Base-by-base conservation (phyloP, 441 rosid genomes). In the Bruguiera hainesii region DNA sequence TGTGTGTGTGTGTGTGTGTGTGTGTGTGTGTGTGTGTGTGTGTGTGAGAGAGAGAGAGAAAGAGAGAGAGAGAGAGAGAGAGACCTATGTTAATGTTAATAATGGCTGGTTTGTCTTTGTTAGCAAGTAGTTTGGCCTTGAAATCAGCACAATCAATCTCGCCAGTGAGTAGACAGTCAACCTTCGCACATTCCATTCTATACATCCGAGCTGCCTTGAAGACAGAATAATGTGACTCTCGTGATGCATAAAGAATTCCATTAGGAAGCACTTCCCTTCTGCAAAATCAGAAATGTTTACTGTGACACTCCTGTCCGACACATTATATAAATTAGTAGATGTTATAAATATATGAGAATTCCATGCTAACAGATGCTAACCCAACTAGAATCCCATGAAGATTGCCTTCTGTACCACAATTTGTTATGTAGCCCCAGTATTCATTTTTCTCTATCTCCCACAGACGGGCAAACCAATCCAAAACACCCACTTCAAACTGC, bases 401-500 rank as follows among this genome's bases (percentile, higher is more conserved):
- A 78, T 93, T 93, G 61, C 98, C 98, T 76, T 93, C 97, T 4
- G 98, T 93, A 46, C 98, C 98, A 69, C 98, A 90, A 57, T 90
- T 93, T 57, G 98, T 93, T 53, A 93, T 93, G 71, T 93, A 93
- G 60, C 98, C 98, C 97, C 98, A 93, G 78, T 90, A 93, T 46
- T 93, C 89, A 78, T 79, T 71, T 77, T 84, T 87, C 85, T 89
- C 95, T 28, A 93, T 83, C 75, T 93, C 97, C 96, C 98, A 93
- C n/a, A 93, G 74, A 66, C 91, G 93, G 42, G 98, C 98, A 87
- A 93, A 93, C 98, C 98, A 90, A 78, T 93, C 97, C 77, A 90
- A 76, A 21, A 93, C 96, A 28, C 98, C 98, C 46, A 93, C 97
- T 80, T 93, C 97, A 76, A 93, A 93, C 60, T 92, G 93, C 60